phyloP scores from a whole-genome alignment of 2,329 filamentous ascomycete species.

The Lecanicillium sp. region DNA sequence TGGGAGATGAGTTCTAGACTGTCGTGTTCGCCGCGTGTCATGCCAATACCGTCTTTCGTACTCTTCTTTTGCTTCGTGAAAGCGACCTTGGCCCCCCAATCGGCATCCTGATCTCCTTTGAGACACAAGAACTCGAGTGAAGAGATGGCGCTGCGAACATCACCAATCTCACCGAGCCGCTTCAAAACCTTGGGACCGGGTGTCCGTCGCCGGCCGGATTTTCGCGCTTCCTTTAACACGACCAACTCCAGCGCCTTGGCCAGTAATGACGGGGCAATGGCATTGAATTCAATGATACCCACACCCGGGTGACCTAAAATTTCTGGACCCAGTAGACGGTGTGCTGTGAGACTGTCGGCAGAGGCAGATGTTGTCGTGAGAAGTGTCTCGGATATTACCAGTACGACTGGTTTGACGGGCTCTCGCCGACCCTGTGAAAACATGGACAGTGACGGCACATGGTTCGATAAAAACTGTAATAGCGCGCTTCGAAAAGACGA shows the following conservation, averaged over 20 bases:
- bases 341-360: constrained; percentile 87
- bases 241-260: constrained; percentile 77
- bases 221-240: constrained; percentile 76
- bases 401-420: constrained; percentile 65
- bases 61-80: constrained; percentile 64
- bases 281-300: constrained; percentile 84
- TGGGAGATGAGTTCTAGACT: constrained; percentile 77
- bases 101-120: constrained; percentile 66
- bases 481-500: constrained; percentile 70
- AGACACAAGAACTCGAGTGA: constrained; percentile 89
- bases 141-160: constrained; percentile 87
- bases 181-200: constrained; percentile 76
- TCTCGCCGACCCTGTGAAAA: constrained; percentile 38
- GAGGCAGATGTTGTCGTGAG: constrained; percentile 78
- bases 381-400: constrained; percentile 88
- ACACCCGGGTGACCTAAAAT: constrained; percentile 76
- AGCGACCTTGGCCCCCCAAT: constrained; percentile 68
- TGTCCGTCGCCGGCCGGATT: constrained; percentile 67
- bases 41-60: constrained; percentile 46
- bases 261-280: constrained; percentile 79
- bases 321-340: constrained; percentile 80
- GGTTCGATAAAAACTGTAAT: constrained; percentile 65
- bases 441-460: constrained; percentile 50
- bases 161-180: constrained; percentile 76
- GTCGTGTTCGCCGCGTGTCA: constrained; percentile 74